phyloP scores from a whole-genome alignment of 805 yeast species.

The Myxozyma geophila region DNA sequence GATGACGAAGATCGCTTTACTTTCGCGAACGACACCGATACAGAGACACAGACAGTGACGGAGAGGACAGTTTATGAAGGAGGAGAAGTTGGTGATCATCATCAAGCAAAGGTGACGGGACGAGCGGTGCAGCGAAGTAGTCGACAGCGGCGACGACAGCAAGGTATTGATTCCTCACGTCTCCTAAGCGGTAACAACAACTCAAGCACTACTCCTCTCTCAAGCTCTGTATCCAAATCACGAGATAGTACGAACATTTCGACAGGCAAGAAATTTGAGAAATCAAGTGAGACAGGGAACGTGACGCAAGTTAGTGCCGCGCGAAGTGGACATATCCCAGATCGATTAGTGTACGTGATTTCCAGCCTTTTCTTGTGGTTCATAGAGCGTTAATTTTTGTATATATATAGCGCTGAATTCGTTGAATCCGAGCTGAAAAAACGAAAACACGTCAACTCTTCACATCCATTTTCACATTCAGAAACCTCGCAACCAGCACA shows the following conservation, averaged over 20 bases:
- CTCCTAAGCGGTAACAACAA: background rate
- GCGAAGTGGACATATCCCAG: background rate
- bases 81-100: too few relatives aligned
- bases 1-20: background rate
- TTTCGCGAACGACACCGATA: background rate
- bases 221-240: background rate
- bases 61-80: background rate
- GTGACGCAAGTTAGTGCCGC: background rate
- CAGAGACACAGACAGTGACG: background rate
- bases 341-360: constrained; percentile 5
- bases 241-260: background rate
- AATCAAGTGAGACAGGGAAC: background rate
- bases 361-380: too few relatives aligned
- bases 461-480: background rate
- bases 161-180: background rate
- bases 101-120: too few relatives aligned
- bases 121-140: background rate
- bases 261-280: background rate
- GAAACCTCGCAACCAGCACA: background rate
- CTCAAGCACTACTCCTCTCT: background rate
- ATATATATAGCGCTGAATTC: background rate
- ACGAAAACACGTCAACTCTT: background rate
- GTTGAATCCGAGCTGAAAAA: constrained; percentile 14
- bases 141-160: background rate
- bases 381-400: background rate